Evolutionary conservation across 805 yeast species (phyloP).

Genomic region (Kodamaea neixiangensis): DNA sequence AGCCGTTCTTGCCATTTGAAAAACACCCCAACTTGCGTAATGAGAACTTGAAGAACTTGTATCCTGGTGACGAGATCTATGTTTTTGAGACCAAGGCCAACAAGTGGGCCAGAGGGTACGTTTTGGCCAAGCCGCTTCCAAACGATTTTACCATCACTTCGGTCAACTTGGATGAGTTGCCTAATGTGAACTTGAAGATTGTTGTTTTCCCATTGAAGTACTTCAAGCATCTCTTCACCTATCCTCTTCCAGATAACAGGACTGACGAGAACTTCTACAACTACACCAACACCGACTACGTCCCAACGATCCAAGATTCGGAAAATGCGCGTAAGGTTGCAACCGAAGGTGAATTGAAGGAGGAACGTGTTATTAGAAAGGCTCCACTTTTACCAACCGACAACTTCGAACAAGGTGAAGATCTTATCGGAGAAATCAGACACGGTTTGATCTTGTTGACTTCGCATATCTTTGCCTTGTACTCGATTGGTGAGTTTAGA

Average conservation of each 20-base stretch:
- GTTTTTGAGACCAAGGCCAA: constrained; percentile 63
- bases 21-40: constrained; percentile 41
- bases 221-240: constrained; percentile 45
- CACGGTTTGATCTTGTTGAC: constrained; percentile 58
- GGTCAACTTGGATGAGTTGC: constrained; percentile 61
- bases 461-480: constrained; percentile 67
- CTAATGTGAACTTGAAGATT: constrained; percentile 54
- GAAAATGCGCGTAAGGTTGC: constrained; percentile 24
- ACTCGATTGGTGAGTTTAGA: constrained; percentile 69
- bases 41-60: constrained; percentile 51
- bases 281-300: constrained; percentile 23
- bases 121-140: constrained; percentile 67
- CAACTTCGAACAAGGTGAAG: constrained; percentile 41
- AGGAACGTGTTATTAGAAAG: constrained; percentile 6
- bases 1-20: constrained; percentile 44
- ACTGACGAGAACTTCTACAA: constrained; percentile 32
- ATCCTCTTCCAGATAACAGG: constrained; percentile 37
- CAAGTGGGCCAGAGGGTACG: constrained; percentile 82
- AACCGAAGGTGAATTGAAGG: constrained; percentile 7
- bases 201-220: constrained; percentile 63
- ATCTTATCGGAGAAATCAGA: constrained; percentile 55
- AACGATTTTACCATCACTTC: constrained; percentile 64
- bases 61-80: constrained; percentile 77
- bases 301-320: constrained; percentile 37
- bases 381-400: constrained; percentile 58